Conservation (phyloP, 75 land plant species). For the Isoetes taiwanensis region DNA sequence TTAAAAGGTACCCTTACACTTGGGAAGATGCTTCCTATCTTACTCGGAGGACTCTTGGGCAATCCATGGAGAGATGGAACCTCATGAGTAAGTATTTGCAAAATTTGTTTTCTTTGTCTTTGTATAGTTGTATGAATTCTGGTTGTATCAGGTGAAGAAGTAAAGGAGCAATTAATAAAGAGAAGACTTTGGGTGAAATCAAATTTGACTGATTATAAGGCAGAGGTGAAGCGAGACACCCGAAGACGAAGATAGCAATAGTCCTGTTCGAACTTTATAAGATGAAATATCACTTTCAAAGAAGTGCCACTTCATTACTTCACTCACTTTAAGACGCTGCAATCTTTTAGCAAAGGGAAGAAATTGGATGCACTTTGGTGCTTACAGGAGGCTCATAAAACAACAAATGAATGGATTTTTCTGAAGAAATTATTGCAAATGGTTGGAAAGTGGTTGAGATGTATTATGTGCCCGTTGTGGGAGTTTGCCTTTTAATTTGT, state of each 20-base stretch:
- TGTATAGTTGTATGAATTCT: background rate
- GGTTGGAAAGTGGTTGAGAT: no score
- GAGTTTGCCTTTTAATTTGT: no score
- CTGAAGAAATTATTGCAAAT: no score
- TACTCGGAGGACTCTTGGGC: constrained; percentile 42
- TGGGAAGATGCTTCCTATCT: constrained; percentile 94
- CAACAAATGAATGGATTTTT: no score
- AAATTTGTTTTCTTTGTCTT: background rate
- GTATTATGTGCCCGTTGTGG: no score
- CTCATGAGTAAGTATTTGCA: constrained; percentile 38
- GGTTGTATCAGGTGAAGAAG: constrained; percentile 39
- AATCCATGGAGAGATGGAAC: constrained; percentile 44
- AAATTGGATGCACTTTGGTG: no score
- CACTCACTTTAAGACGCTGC: no score
- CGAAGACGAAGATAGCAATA: constrained; percentile 45
- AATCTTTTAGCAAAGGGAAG: no score
- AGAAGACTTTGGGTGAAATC: constrained; percentile 61
- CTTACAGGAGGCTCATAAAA: no score
- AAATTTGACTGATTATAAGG: constrained; percentile 50
- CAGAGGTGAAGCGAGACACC: constrained; percentile 60
- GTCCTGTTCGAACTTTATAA: no score
- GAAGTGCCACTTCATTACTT: no score
- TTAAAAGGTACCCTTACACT: constrained; percentile 49
- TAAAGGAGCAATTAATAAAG: constrained; percentile 45
- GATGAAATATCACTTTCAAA: no score